Conservation (phyloP, 331 rosid species). For the Acacia concinna region DNA sequence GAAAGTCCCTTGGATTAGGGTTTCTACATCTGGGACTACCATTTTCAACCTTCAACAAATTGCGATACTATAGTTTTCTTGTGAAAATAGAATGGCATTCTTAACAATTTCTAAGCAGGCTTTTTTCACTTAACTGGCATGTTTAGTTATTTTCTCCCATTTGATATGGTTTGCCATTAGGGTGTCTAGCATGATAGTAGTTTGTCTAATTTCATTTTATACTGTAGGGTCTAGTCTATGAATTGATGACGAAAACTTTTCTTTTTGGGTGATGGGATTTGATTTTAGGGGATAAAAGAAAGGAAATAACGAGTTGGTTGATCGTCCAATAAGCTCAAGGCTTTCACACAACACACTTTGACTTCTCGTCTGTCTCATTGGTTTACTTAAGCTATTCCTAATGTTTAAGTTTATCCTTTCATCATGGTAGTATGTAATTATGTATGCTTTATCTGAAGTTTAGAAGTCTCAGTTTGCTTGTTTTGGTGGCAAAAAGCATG, state of each 20-base stretch:
- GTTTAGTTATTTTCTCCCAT: background rate
- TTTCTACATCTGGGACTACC: background rate
- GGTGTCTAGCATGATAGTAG: background rate
- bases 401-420: background rate
- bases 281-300: background rate
- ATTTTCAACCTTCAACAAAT: background rate
- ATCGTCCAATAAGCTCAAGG: background rate
- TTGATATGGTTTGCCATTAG: background rate
- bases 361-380: background rate
- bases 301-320: background rate
- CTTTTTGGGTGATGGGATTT: background rate
- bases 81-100: background rate
- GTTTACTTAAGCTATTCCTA: background rate
- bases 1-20: slow-evolving; percentile 6
- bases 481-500: background rate
- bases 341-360: background rate
- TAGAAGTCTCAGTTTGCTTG: background rate
- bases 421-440: background rate
- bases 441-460: background rate
- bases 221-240: background rate
- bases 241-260: background rate
- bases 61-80: background rate
- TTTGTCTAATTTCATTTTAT: background rate
- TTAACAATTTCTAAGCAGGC: background rate
- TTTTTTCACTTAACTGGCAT: background rate